These are phyloP conservation scores for Termitomyces sp. DNA, from an alignment of 768 basidiomycete genomes.

Conservation along the genomic window DNA sequence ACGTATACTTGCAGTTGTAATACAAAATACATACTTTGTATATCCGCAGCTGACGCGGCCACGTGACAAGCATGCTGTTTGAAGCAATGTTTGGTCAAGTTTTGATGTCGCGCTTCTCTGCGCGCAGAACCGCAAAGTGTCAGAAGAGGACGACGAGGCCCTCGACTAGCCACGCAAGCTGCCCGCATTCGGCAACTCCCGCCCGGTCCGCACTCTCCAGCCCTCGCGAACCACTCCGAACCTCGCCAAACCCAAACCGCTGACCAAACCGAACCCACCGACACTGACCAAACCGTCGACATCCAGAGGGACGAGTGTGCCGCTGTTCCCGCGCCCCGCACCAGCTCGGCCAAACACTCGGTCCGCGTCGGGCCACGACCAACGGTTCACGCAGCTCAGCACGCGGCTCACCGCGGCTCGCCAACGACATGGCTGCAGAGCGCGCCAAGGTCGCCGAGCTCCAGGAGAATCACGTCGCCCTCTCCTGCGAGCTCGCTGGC, in stretches of 20 bases:
- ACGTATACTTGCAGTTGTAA: no score
- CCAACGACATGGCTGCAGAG: conserved; percentile 63
- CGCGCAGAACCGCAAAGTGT: no score
- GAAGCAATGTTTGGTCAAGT: no score
- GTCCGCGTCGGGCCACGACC: conserved; percentile 20
- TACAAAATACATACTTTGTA: no score
- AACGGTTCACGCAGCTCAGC: conserved; percentile 46
- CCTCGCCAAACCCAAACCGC: conserved; percentile 31
- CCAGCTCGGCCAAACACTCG: conserved; percentile 16
- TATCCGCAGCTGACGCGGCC: no score
- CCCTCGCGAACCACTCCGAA: no score
- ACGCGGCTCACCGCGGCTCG: conserved; percentile 49
- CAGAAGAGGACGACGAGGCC: no score
- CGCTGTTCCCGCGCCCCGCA: conserved; percentile 38
- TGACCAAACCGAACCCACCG: conserved; percentile 48
- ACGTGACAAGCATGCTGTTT: no score
- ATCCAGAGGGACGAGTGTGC: conserved; percentile 65
- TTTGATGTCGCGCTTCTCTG: no score
- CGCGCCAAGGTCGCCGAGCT: conserved; percentile 59
- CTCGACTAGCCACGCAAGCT: no score
- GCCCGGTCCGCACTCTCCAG: no score
- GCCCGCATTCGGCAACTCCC: no score
- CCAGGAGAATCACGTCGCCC: conserved; percentile 52
- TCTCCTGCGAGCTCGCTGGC: conserved; percentile 51
- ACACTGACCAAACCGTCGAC: conserved; percentile 31